phyloP scores from a whole-genome alignment of 495 filamentous ascomycete genomes.

The Penicillium verhagenii region DNA sequence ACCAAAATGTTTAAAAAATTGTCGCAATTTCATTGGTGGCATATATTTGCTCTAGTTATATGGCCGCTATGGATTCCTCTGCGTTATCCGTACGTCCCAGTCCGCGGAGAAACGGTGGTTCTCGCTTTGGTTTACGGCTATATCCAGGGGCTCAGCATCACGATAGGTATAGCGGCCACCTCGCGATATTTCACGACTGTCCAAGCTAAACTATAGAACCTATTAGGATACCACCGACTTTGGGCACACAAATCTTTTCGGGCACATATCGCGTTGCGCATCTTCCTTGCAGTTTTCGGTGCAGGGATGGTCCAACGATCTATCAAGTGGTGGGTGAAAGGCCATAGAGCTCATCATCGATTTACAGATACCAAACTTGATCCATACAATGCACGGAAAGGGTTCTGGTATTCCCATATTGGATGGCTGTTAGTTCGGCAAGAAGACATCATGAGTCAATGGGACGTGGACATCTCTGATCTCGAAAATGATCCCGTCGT shows the following conservation, averaged over 20 bases:
- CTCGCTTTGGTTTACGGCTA: too few species aligned
- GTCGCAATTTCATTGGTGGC: too few species aligned
- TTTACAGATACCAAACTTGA: conserved; percentile 9
- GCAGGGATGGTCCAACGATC: conserved; percentile 1
- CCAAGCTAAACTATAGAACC: too few species aligned
- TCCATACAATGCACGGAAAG: conserved; percentile 9
- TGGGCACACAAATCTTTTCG: conserved; percentile 2
- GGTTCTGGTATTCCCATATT: conserved; percentile 5
- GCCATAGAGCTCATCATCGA: conserved; percentile 11
- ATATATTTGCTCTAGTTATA: too few species aligned
- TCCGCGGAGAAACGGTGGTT: too few species aligned
- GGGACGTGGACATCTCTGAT: neutral
- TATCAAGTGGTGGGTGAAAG: conserved; percentile 3
- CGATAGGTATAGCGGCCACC: too few species aligned
- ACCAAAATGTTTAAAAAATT: too few species aligned
- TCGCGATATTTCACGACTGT: too few species aligned
- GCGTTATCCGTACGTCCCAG: too few species aligned
- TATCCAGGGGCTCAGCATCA: too few species aligned
- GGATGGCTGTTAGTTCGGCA: too few species aligned
- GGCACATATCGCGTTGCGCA: neutral
- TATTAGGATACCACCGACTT: conserved; percentile 5
- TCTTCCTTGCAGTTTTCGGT: conserved; percentile 1
- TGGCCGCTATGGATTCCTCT: too few species aligned
- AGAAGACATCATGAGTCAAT: conserved; percentile 1
- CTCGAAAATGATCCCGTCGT: neutral